Evolutionary conservation across 768 basidiomycete genomes (phyloP), one percentile per base, ranked within the genome.

Genomic region (Agrocybe pediades): DNA sequence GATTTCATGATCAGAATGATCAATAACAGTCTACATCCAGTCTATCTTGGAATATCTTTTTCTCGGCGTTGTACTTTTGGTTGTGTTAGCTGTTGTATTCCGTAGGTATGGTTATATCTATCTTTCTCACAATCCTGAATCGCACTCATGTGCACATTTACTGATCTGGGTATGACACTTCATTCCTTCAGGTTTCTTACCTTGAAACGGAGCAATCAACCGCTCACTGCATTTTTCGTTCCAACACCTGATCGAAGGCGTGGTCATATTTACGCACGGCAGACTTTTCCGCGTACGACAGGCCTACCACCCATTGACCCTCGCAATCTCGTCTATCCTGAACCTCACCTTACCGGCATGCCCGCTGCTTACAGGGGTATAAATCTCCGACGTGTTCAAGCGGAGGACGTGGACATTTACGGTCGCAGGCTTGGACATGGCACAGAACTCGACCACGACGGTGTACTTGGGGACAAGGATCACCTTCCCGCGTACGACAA

Each of bases 401-500:
- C 73, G 0, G 58, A 62, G 0, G 78, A 79, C 54, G 68, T 66
- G 0, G 80, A 79, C 56, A 67, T 61, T 16, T 59, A 57, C 8
- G 81, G 81, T 15, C 72, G 80, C 44, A 64, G 46, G 54, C 58
- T 11, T 6, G 61, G 55, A 6, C 26, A 56, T 15, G 49, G 56
- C 0, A 36, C 44, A 5, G 64, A 67, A 13, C 63, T 57, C 8
- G 61, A 62, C 20, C 57, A 71, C 33, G 71, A 71, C 46, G 73
- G 71, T 20, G 60, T 55, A 9, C 54, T 68, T 51, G 63, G 65
- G 0, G 74, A 77, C 54, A 81, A 81, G 56, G 81, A 82, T 26
- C 53, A 61, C 0, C 70, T 82, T 21, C 81, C 80, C 7, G 77
- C 79, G 4, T 82, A 82, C 42, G 74, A 81, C 41, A 63, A 57